A percentile compares a stretch with the other conserved stretches of the same genome.
phyloP scores from a whole-genome alignment of 495 filamentous ascomycete genomes.

The Penicillium simplicissimum region DNA sequence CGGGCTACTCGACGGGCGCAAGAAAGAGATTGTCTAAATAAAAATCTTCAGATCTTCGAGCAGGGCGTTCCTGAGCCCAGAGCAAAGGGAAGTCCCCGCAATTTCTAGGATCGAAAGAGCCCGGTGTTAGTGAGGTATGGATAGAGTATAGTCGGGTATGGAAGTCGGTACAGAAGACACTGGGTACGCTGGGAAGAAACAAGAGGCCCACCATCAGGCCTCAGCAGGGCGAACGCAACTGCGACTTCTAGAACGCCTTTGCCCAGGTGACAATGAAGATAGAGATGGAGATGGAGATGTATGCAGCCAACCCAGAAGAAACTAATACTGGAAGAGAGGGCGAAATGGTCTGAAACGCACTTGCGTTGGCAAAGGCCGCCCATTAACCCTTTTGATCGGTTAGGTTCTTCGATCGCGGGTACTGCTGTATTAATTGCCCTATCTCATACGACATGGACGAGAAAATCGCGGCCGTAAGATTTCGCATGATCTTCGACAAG shows the following conservation, averaged over 20 bases:
- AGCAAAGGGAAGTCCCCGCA: slow-evolving; percentile 22
- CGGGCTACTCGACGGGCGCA: slow-evolving; percentile 22
- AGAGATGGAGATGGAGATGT: slow-evolving; percentile 8
- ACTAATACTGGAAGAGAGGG: slow-evolving; percentile 4
- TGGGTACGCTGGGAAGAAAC: slow-evolving; percentile 2
- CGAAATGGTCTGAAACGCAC: slow-evolving; percentile 19
- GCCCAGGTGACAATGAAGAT: not conserved
- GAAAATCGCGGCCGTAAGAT: slow-evolving; percentile 12
- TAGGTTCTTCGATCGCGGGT: not conserved
- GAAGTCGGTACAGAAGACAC: not conserved
- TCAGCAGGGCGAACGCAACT: not conserved
- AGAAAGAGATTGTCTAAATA: slow-evolving; percentile 13
- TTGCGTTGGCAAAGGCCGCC: slow-evolving; percentile 1
- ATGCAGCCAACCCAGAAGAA: slow-evolving; percentile 8
- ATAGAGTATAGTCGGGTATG: slow-evolving; percentile 1
- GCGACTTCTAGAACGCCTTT: slow-evolving; percentile 21
- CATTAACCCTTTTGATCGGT: slow-evolving; percentile 16
- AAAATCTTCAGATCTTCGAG: slow-evolving; percentile 13
- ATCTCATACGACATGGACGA: slow-evolving; percentile 17
- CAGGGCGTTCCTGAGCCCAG: slow-evolving; percentile 16
- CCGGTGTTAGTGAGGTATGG: slow-evolving; percentile 7
- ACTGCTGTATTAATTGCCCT: slow-evolving; percentile 20
- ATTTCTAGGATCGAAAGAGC: slow-evolving; percentile 12
- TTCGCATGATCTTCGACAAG: slow-evolving; percentile 24
- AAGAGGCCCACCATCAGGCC: slow-evolving; percentile 14